Evolutionary conservation across 176 grass and related monocot species (phyloP).

Genomic region (sorghum (Sorghum bicolor)): Sorghum_bicolor_NCBIv3 NC_012874.2:4371501-4372000

Average conservation of each 20-base stretch:
- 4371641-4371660: conserved; percentile 5
- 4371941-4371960: not conserved
- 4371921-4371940: fast-evolving
- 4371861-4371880: not conserved
- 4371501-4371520: not conserved
- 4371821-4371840: fast-evolving
- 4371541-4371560: not conserved
- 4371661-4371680: not conserved
- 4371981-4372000: not conserved
- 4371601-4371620: not conserved
- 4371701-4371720: not conserved
- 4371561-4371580: not conserved
- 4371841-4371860: not conserved
- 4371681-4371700: conserved; percentile 8
- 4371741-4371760: not conserved
- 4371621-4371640: conserved; percentile 7
- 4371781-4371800: no score
- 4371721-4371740: conserved; percentile 22
- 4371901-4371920: not conserved
- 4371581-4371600: fast-evolving
- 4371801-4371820: not conserved
- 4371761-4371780: not conserved
- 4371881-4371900: not conserved
- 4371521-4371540: not conserved
- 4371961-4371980: fast-evolving